These are phyloP conservation scores for Arachis hypogaea DNA, from an alignment of 306 rosid genomes.

Conservation along the genomic window DNA sequence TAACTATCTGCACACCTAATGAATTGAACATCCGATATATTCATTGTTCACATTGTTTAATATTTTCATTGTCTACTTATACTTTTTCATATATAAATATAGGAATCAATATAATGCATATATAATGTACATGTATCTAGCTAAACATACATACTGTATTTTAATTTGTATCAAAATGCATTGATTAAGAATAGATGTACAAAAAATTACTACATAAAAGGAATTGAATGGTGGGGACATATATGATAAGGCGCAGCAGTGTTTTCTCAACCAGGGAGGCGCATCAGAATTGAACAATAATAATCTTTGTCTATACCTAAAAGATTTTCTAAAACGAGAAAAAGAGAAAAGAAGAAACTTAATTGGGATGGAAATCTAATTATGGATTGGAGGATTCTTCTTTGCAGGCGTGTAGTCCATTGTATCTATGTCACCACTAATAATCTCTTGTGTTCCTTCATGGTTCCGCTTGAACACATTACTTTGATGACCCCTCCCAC, in stretches of 20 bases:
- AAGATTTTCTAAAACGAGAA: background rate
- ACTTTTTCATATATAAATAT: no score
- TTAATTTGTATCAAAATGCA: no score
- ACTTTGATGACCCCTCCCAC: slow-evolving; percentile 27
- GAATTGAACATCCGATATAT: no score
- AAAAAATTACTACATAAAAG: background rate
- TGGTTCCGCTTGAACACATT: slow-evolving; percentile 39
- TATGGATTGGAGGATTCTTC: slow-evolving; percentile 92
- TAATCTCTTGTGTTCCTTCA: slow-evolving; percentile 40
- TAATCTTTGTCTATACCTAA: no score
- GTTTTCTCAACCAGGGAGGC: slow-evolving; percentile 11
- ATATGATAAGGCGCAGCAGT: slow-evolving; percentile 29
- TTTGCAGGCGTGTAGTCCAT: slow-evolving; percentile 88
- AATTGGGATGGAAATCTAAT: slow-evolving; percentile 36
- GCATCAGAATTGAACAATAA: no score
- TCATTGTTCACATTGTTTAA: no score
- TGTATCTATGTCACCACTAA: slow-evolving; percentile 53
- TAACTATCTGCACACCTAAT: no score
- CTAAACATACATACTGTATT: no score
- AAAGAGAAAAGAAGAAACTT: background rate
- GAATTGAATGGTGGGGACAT: background rate
- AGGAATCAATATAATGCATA: no score
- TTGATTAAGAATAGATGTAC: background rate
- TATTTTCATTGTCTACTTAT: no score
- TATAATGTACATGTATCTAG: no score